Percentiles rank a stretch among this genome's conserved stretches.
These are phyloP conservation scores for Ganoderma lingzhi DNA, from an alignment of 1,284 basidiomycete genomes.

Conservation along the genomic window DNA sequence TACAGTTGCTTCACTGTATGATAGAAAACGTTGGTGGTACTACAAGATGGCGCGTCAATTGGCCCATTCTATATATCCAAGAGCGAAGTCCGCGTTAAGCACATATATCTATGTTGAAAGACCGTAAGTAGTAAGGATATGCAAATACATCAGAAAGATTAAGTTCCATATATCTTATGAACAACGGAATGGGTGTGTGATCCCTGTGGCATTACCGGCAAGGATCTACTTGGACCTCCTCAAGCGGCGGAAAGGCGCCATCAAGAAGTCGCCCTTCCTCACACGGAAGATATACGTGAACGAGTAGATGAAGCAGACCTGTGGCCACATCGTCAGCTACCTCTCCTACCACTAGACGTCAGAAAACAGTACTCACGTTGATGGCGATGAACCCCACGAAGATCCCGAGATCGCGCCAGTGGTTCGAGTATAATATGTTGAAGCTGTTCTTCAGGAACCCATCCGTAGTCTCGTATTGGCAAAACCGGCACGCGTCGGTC, in stretches of 20 bases:
- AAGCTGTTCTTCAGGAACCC: constrained; percentile 61
- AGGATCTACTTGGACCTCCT: background rate
- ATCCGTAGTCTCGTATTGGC: constrained; percentile 60
- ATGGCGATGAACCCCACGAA: constrained; percentile 70
- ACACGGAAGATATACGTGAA: constrained; percentile 40
- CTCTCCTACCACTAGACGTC: background rate
- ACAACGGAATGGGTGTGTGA: background rate
- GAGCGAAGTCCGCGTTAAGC: background rate
- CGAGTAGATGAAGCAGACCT: constrained; percentile 42
- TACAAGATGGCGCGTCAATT: background rate
- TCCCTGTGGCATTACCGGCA: background rate
- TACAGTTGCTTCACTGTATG: background rate
- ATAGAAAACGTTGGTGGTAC: background rate
- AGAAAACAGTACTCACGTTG: constrained; percentile 52
- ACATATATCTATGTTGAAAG: background rate
- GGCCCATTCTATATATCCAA: background rate
- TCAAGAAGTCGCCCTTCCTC: constrained; percentile 27
- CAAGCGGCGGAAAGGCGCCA: constrained; percentile 13
- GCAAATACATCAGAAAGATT: background rate
- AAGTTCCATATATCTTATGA: background rate
- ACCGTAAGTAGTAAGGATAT: background rate
- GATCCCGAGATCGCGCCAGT: constrained; percentile 73
- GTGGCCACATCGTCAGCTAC: background rate
- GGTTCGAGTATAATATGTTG: constrained; percentile 61
- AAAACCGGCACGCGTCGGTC: constrained; percentile 63